These are phyloP conservation scores for Orbilia ellipsospora DNA, from an alignment of 2,329 filamentous ascomycete species.

Conservation along the genomic window DNA sequence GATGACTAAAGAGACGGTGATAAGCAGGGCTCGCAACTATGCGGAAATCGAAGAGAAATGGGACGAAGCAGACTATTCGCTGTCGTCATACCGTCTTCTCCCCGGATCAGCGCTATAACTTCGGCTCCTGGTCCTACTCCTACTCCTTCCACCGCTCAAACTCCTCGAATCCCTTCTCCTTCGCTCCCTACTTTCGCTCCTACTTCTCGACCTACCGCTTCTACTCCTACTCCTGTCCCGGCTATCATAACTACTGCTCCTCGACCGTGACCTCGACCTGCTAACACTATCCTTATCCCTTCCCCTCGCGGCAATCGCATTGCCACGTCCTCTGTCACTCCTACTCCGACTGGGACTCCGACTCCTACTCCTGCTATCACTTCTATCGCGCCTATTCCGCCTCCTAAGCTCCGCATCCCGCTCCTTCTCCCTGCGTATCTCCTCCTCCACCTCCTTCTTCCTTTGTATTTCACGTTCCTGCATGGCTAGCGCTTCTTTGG, in stretches of 20 bases:
- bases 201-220: conserved; percentile 12
- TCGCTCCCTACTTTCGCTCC: conserved; percentile 20
- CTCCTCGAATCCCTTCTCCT: conserved; percentile 41
- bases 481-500: conserved; percentile 37
- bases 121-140: conserved; percentile 39
- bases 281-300: conserved; percentile 23
- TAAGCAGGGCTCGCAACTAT: not conserved
- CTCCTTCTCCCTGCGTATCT: conserved; percentile 57
- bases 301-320: not conserved
- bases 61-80: conserved; percentile 19
- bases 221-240: conserved; percentile 9
- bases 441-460: conserved; percentile 56
- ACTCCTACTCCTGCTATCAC: conserved; percentile 36
- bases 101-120: conserved; percentile 44
- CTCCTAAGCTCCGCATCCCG: conserved; percentile 38
- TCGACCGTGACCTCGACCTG: conserved; percentile 41
- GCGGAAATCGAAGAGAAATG: not conserved
- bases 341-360: conserved; percentile 35
- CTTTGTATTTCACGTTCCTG: conserved; percentile 63
- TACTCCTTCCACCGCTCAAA: conserved; percentile 24
- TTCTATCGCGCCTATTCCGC: conserved; percentile 42
- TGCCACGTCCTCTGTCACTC: conserved; percentile 18
- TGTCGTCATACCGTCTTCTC: conserved; percentile 46
- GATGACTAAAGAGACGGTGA: not conserved
- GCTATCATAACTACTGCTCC: conserved; percentile 32